Evolutionary conservation across 176 grass and related monocot species (phyloP).

Genomic region (Chloris gayana): DNA sequence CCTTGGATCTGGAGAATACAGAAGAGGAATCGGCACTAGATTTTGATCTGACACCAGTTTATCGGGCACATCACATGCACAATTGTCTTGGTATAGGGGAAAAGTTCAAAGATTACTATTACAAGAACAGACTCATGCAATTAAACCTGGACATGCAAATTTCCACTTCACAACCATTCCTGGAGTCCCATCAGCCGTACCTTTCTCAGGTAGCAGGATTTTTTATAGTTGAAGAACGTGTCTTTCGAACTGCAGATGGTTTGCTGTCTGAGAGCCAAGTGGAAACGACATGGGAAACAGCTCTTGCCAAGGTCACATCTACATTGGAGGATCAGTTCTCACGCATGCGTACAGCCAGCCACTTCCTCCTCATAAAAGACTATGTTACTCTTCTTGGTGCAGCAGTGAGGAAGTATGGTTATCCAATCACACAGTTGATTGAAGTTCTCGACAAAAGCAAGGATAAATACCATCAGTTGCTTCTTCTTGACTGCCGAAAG

Average conservation of each 20-base stretch:
- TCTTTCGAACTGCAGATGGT: conserved; percentile 8
- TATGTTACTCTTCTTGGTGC: conserved; percentile 82
- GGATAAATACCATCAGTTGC: conserved; percentile 91
- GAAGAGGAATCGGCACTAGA: conserved; percentile 65
- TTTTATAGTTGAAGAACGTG: conserved; percentile 9
- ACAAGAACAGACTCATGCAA: conserved; percentile 87
- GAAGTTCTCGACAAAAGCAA: conserved; percentile 69
- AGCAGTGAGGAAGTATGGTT: conserved; percentile 67
- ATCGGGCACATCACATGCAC: conserved; percentile 79
- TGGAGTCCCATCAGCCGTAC: conserved; percentile 85
- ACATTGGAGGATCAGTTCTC: conserved; percentile 78
- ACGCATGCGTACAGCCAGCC: conserved; percentile 66
- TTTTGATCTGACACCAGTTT: conserved; percentile 81
- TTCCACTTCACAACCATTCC: conserved; percentile 70
- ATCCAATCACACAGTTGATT: conserved; percentile 53
- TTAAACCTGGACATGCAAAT: conserved; percentile 94
- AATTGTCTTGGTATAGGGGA: conserved; percentile 72
- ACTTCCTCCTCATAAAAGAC: conserved; percentile 89
- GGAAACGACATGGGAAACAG: conserved; percentile 76
- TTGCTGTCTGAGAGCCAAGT: conserved; percentile 26
- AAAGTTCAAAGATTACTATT: conserved; percentile 87
- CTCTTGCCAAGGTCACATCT: conserved; percentile 74
- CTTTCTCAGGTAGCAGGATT: conserved; percentile 51
- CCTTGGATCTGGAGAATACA: conserved; percentile 50
- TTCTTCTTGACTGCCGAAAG: conserved; percentile 73